These are phyloP conservation scores for Quercus tomentella DNA, from an alignment of 331 rosid species.

Conservation along the genomic window DNA sequence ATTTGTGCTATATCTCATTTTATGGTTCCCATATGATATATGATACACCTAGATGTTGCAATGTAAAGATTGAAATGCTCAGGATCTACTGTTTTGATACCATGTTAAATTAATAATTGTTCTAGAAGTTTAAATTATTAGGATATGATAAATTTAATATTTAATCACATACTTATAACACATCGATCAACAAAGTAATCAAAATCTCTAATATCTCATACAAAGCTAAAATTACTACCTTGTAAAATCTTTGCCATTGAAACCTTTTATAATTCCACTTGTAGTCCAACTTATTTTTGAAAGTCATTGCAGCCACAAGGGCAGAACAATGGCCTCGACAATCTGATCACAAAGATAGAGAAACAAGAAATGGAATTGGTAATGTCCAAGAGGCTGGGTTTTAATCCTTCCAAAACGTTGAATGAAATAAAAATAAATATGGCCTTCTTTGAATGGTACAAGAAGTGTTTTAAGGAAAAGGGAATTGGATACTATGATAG, in stretches of 20 bases:
- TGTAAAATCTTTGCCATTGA: background rate
- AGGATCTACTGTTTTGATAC: too few species aligned
- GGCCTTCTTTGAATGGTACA: constrained; percentile 71
- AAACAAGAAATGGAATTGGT: background rate
- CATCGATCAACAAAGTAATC: too few species aligned
- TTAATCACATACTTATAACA: too few species aligned
- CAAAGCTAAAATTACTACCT: background rate
- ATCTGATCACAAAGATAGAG: background rate
- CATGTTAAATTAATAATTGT: too few species aligned
- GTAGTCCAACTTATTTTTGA: background rate
- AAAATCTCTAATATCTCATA: background rate
- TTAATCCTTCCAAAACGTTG: constrained; percentile 20
- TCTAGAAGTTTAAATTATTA: too few species aligned
- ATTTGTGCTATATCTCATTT: background rate
- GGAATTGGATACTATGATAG: constrained; percentile 56
- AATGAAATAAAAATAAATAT: constrained; percentile 20
- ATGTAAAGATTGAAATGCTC: background rate
- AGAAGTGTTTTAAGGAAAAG: constrained; percentile 16
- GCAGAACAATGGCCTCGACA: background rate
- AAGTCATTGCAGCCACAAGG: constrained; percentile 1
- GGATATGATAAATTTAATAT: too few species aligned
- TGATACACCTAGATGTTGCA: background rate
- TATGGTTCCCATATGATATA: background rate
- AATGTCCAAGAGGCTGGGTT: background rate
- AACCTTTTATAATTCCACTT: background rate